phyloP scores from a whole-genome alignment of 2,329 filamentous ascomycete genomes.

The Emergomyces pasteurianus region DNA sequence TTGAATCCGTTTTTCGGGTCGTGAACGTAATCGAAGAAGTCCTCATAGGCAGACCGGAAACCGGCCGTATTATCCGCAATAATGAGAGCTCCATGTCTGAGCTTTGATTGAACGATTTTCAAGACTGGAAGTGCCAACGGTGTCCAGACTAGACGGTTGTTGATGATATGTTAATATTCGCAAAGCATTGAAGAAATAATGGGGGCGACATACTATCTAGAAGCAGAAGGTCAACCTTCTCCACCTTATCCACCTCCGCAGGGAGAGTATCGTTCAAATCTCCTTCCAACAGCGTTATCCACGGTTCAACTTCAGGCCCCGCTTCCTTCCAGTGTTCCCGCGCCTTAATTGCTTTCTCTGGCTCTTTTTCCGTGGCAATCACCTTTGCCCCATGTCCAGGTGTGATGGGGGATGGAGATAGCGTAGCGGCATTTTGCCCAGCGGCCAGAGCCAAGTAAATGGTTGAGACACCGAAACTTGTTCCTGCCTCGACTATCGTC shows the following conservation, averaged over 20 bases:
- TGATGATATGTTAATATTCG: not conserved
- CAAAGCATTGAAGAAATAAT: not conserved
- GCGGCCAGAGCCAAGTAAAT: constrained; percentile 51
- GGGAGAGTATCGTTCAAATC: constrained; percentile 47
- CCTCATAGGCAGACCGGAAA: constrained; percentile 31
- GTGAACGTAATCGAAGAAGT: constrained; percentile 38
- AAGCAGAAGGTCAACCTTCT: constrained; percentile 43
- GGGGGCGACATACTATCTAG: constrained; percentile 45
- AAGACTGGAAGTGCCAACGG: constrained; percentile 43
- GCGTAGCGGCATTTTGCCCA: constrained; percentile 32
- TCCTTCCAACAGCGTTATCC: constrained; percentile 47
- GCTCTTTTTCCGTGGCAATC: constrained; percentile 50
- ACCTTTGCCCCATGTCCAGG: constrained; percentile 32
- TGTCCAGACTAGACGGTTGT: constrained; percentile 40
- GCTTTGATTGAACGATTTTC: constrained; percentile 33
- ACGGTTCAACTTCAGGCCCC: constrained; percentile 36
- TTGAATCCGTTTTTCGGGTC: constrained; percentile 39
- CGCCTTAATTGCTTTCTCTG: constrained; percentile 40
- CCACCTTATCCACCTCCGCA: constrained; percentile 28
- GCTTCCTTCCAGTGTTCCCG: constrained; percentile 42
- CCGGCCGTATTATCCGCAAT: constrained; percentile 39
- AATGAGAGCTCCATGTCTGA: constrained; percentile 38
- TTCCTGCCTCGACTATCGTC: constrained; percentile 48
- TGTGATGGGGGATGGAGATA: constrained; percentile 3
- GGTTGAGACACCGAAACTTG: constrained; percentile 50